Conservation (phyloP, 805 yeast genomes). For the Jamesozyma piceae region DNA sequence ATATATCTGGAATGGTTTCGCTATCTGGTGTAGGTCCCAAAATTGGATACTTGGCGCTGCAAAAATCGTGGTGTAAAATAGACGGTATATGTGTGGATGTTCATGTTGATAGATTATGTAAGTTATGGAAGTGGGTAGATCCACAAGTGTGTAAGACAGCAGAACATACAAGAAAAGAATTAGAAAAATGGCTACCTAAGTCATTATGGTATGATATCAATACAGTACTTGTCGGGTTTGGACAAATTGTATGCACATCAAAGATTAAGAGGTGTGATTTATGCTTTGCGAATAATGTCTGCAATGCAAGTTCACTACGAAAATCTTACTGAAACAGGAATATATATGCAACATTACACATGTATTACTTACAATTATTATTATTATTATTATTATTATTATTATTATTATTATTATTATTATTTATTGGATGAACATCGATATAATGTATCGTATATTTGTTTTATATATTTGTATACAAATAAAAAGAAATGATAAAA, state of each 20-base stretch:
- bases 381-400: too few species aligned
- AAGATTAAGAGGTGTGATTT: slow-evolving; percentile 60
- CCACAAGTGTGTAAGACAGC: slow-evolving; percentile 44
- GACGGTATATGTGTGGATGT: slow-evolving; percentile 90
- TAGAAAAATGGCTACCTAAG: slow-evolving; percentile 66
- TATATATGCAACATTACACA: too few species aligned
- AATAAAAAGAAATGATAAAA: not conserved
- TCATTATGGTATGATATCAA: slow-evolving; percentile 75
- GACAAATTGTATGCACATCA: slow-evolving; percentile 77
- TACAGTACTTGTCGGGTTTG: slow-evolving; percentile 84
- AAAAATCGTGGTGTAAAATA: slow-evolving; percentile 65
- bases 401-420: too few species aligned
- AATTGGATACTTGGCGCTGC: slow-evolving; percentile 77
- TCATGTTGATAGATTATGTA: slow-evolving; percentile 71
- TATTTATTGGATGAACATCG: too few species aligned
- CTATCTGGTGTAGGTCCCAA: slow-evolving; percentile 93
- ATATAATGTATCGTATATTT: too few species aligned
- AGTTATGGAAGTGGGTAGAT: slow-evolving; percentile 71
- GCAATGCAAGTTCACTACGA: slow-evolving; percentile 37
- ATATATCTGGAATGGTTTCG: slow-evolving; percentile 48
- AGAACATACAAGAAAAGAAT: slow-evolving; percentile 56
- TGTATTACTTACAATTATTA: too few species aligned
- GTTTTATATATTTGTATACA: too few species aligned
- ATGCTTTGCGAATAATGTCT: slow-evolving; percentile 51
- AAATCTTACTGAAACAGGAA: too few species aligned